These are phyloP conservation scores for Serendipita sp. DNA, from an alignment of 768 basidiomycete genomes.

Conservation along the genomic window DNA sequence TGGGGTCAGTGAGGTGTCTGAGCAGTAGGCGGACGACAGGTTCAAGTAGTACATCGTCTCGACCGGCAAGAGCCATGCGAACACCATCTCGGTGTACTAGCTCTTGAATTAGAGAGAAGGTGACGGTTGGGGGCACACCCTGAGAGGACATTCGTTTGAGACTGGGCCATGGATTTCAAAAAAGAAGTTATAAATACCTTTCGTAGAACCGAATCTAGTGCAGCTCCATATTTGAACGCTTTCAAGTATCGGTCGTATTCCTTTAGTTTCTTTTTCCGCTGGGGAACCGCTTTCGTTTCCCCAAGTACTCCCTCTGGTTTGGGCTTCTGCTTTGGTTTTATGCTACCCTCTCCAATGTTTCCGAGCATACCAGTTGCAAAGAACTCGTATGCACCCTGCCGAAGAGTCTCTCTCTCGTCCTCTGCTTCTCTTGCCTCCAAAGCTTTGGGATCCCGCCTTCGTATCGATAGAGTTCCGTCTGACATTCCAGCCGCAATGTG, in stretches of 20 bases:
- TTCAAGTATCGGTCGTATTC: conserved; percentile 86
- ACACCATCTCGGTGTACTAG: conserved; percentile 84
- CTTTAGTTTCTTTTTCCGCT: conserved; percentile 51
- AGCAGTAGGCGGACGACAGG: conserved; percentile 77
- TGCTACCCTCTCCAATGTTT: conserved; percentile 30
- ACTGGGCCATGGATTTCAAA: not conserved
- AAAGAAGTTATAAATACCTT: conserved; percentile 34
- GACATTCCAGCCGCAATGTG: conserved; percentile 97
- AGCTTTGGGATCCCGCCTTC: conserved; percentile 64
- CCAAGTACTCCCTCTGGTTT: conserved; percentile 45
- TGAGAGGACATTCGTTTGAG: conserved; percentile 19
- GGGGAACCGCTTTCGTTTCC: conserved; percentile 65
- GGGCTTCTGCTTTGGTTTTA: conserved; percentile 27
- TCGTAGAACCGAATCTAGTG: conserved; percentile 77
- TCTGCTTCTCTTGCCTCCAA: conserved; percentile 30
- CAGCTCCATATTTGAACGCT: conserved; percentile 84
- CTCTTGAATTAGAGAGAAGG: conserved; percentile 86
- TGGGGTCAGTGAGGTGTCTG: conserved; percentile 74
- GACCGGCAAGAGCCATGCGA: conserved; percentile 66
- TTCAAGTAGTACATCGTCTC: conserved; percentile 87
- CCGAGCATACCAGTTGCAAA: conserved; percentile 43
- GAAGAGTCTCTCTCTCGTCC: conserved; percentile 27
- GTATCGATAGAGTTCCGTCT: conserved; percentile 94
- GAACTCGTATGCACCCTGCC: conserved; percentile 47
- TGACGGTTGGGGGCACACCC: conserved; percentile 69